Conservation (phyloP, 495 filamentous ascomycete genomes). For the Xylaria bambusicola region DNA sequence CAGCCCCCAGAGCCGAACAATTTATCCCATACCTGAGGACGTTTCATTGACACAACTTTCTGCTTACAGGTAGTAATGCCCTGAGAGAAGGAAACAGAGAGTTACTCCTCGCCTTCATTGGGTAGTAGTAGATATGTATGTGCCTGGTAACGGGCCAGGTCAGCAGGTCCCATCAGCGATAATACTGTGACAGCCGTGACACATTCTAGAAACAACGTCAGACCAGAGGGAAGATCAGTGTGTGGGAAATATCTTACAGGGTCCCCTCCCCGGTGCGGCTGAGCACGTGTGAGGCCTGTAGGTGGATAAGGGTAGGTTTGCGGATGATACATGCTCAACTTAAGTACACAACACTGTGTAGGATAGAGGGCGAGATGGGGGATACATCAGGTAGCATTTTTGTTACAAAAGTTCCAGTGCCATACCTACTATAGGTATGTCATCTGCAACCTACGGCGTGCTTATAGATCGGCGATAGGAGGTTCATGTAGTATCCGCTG, state of each 20-base stretch:
- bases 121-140: no score
- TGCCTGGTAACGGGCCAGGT: no score
- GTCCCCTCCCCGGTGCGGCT: conserved; percentile 4
- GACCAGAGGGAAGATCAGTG: background rate
- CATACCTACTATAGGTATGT: no score
- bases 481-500: no score
- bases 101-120: no score
- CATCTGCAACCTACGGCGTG: no score
- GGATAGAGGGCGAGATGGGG: no score
- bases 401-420: no score
- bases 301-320: background rate
- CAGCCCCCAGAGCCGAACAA: background rate
- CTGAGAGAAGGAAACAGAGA: background rate
- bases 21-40: background rate
- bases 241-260: background rate
- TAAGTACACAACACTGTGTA: no score
- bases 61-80: background rate
- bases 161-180: background rate
- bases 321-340: no score
- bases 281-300: conserved; percentile 9
- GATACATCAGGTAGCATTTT: no score
- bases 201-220: background rate
- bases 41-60: background rate
- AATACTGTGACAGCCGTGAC: background rate
- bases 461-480: no score